phyloP scores from a whole-genome alignment of 768 basidiomycete species.

The Russula olivacea region DNA sequence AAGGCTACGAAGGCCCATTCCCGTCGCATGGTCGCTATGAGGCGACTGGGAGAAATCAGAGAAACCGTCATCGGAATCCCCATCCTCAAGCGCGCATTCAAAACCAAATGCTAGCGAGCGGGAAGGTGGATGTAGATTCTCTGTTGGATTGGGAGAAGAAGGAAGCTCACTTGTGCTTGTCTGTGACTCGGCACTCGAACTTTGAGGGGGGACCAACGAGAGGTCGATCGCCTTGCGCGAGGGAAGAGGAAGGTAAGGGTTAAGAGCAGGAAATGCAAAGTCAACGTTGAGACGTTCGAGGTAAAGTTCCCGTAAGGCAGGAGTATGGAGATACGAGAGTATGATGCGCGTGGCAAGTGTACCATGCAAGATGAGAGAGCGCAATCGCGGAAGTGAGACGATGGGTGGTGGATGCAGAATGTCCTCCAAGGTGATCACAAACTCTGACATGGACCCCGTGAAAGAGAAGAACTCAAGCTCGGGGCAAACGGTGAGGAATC shows the following conservation, averaged over 20 bases:
- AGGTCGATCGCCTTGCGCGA: slow-evolving; percentile 22
- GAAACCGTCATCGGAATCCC: slow-evolving; percentile 72
- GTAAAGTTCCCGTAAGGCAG: slow-evolving; percentile 52
- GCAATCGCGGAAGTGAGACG: slow-evolving; percentile 52
- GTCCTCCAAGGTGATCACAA: slow-evolving; percentile 31
- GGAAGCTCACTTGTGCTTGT: not conserved
- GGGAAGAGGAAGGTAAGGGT: slow-evolving; percentile 27
- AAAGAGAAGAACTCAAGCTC: slow-evolving; percentile 54
- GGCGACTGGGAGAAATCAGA: slow-evolving; percentile 72
- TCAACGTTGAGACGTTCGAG: slow-evolving; percentile 67
- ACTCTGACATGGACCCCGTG: slow-evolving; percentile 47
- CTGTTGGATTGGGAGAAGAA: not conserved
- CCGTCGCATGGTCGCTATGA: slow-evolving; percentile 70
- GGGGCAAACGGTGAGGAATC: slow-evolving; percentile 57
- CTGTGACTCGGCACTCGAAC: not conserved
- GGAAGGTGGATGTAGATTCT: not conserved
- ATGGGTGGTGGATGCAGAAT: slow-evolving; percentile 32
- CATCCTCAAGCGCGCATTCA: slow-evolving; percentile 40
- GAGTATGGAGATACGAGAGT: slow-evolving; percentile 58
- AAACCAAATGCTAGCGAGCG: slow-evolving; percentile 2
- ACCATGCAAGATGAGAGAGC: slow-evolving; percentile 48
- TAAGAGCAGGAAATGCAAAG: slow-evolving; percentile 30
- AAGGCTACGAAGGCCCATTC: slow-evolving; percentile 70
- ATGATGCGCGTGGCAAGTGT: slow-evolving; percentile 60
- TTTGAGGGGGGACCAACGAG: not conserved